Conservation (phyloP, 345 rosid species). For the Lepidium aucheri region DNA sequence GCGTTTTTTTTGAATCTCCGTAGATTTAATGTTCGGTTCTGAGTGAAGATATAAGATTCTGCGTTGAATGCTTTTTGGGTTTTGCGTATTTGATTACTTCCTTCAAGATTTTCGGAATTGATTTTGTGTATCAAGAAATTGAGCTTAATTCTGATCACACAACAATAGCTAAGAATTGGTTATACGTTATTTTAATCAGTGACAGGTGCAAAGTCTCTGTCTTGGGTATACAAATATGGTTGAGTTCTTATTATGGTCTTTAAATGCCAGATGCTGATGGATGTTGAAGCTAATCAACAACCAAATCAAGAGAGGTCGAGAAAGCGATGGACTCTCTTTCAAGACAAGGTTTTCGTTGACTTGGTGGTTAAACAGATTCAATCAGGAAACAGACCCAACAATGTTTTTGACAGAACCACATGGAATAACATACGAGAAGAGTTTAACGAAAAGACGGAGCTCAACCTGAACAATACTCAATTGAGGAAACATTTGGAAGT, state of each 20-base stretch:
- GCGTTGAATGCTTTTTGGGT: background rate
- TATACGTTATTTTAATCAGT: background rate
- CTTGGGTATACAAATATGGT: background rate
- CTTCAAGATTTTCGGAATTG: background rate
- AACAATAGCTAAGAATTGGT: background rate
- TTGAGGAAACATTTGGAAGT: conserved; percentile 75
- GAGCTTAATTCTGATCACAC: background rate
- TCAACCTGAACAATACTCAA: conserved; percentile 68
- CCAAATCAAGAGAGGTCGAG: conserved; percentile 58
- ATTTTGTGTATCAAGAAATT: background rate
- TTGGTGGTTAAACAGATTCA: conserved; percentile 68
- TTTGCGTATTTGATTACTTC: background rate
- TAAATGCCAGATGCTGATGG: conserved; percentile 36
- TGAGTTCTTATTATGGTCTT: background rate
- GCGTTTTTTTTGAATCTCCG: background rate
- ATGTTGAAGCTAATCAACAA: conserved; percentile 35
- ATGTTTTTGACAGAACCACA: conserved; percentile 65
- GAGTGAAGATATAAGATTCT: background rate
- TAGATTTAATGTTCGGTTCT: background rate
- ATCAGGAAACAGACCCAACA: conserved; percentile 56
- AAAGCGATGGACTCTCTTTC: conserved; percentile 59
- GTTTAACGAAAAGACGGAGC: conserved; percentile 54
- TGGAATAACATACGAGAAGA: conserved; percentile 62
- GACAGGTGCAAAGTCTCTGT: background rate
- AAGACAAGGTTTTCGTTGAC: conserved; percentile 67